Base-by-base conservation (phyloP, 306 rosid genomes). In the Vigna angularis region DNA sequence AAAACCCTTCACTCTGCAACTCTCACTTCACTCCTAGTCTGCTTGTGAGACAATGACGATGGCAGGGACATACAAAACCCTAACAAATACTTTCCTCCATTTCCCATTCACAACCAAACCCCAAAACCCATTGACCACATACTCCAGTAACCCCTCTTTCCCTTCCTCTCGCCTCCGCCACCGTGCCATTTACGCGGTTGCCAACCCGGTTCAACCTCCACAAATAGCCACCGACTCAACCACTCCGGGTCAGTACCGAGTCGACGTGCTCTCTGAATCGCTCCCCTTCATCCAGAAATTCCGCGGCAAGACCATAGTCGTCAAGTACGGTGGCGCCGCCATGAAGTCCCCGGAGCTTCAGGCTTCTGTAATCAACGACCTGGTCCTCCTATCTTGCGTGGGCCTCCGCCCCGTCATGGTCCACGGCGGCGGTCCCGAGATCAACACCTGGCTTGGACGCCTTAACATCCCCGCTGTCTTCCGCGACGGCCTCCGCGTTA, bases 351-450 rank as follows among this genome's bases (percentile, higher is more conserved):
- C 79, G 70, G 77, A 57, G 30, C 98, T 94, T 16, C 97, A 92
- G 74, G 94, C 95, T 44, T 89, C 92, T 14, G 97, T 94, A 48
- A 92, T 94, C 74, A 94, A 93, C 80, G 97, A 92, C 81, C 97
- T 94, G 70, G 98, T 94, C 50, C 97, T 92, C 17, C 95, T 94
- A 66, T 81, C 97, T 26, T 90, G 91, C 83, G 97, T 94, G 11
- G 98, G 98, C 26, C 95, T 94, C 70, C 88, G 93, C 4, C 97
- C 93, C 3, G 75, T 94, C 52, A 50, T 94, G 49, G 98, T 94
- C 74, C 98, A 94, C 67, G 98, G 97, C 70, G 98, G 98, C 0
- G 98, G 97, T 0, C 98, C 98, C 1, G 98, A 94, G 85, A 94
- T 94, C 82, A 94, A 94, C 87, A 79, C 68, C 32, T 92, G 95